Conservation (phyloP, 2,329 filamentous ascomycete genomes). For the Claviceps cyperi region DNA sequence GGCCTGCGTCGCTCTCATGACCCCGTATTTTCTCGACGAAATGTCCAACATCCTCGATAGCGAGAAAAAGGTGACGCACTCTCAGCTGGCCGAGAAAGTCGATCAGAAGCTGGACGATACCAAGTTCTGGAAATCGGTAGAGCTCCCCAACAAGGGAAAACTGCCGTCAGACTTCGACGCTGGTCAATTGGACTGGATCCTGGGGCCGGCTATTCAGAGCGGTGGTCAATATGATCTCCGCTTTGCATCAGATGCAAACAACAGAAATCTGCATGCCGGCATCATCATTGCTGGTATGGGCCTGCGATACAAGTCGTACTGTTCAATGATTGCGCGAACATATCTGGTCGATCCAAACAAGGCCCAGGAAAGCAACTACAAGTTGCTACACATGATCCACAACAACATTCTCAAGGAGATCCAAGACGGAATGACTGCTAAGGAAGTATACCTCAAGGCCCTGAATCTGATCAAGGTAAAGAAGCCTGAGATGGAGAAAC, state of each 20-base stretch:
- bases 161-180: constrained; percentile 78
- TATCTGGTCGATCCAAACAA: constrained; percentile 97
- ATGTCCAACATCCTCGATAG: constrained; percentile 94
- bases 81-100: constrained; percentile 70
- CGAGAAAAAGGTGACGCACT: constrained; percentile 94
- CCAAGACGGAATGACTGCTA: constrained; percentile 69
- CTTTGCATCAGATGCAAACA: constrained; percentile 63
- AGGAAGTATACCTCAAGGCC: constrained; percentile 87
- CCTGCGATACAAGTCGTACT: constrained; percentile 90
- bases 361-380: constrained; percentile 87
- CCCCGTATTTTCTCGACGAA: constrained; percentile 92
- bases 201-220: constrained; percentile 83
- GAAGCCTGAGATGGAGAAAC: constrained; percentile 88
- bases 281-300: constrained; percentile 90
- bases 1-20: constrained; percentile 87
- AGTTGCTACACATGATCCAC: constrained; percentile 70
- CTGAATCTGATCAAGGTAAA: constrained; percentile 67
- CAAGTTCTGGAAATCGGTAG: constrained; percentile 79
- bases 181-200: constrained; percentile 82
- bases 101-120: constrained; percentile 82
- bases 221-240: constrained; percentile 90
- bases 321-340: constrained; percentile 79
- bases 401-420: constrained; percentile 84
- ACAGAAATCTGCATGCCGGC: constrained; percentile 72
- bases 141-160: constrained; percentile 56